Percentiles rank a stretch among this genome's conserved stretches.
Evolutionary conservation across 2,329 filamentous ascomycete species (phyloP).

Genomic region (Fusarium buxicola): DNA sequence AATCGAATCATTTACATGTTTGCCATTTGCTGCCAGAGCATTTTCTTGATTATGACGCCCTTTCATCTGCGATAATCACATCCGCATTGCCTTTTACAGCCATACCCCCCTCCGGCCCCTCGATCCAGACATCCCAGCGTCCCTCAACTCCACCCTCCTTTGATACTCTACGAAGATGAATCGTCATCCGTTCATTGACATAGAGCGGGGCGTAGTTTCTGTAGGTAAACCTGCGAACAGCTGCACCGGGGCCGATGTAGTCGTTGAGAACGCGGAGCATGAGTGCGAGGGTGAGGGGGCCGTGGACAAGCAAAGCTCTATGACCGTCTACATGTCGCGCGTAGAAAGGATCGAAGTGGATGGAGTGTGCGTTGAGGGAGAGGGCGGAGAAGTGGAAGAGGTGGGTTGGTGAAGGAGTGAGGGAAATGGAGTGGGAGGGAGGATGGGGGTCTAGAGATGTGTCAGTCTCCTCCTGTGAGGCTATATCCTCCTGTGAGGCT

Average conservation of each 20-base stretch:
- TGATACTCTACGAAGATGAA: conserved; percentile 70
- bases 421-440: conserved; percentile 57
- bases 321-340: conserved; percentile 79
- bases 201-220: conserved; percentile 86
- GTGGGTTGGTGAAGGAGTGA: conserved; percentile 76
- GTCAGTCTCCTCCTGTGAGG: conserved; percentile 1
- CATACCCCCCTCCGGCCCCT: conserved; percentile 67
- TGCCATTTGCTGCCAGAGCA: not conserved
- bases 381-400: conserved; percentile 93
- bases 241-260: conserved; percentile 34
- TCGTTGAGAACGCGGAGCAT: conserved; percentile 73
- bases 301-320: conserved; percentile 82
- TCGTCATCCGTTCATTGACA: conserved; percentile 74
- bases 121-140: conserved; percentile 55
- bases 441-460: conserved; percentile 48
- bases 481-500: not conserved
- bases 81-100: conserved; percentile 69
- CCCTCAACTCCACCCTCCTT: conserved; percentile 46
- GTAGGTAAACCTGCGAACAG: conserved; percentile 75
- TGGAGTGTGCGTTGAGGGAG: conserved; percentile 91
- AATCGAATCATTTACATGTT: conserved; percentile 3
- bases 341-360: conserved; percentile 84
- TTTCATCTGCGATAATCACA: conserved; percentile 19
- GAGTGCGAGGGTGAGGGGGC: conserved; percentile 82
- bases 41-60: not conserved